Percentiles rank a stretch among this genome's conserved stretches.
phyloP scores from a whole-genome alignment of 1,284 basidiomycete genomes.

The Pyrrhoderma noxium region DNA sequence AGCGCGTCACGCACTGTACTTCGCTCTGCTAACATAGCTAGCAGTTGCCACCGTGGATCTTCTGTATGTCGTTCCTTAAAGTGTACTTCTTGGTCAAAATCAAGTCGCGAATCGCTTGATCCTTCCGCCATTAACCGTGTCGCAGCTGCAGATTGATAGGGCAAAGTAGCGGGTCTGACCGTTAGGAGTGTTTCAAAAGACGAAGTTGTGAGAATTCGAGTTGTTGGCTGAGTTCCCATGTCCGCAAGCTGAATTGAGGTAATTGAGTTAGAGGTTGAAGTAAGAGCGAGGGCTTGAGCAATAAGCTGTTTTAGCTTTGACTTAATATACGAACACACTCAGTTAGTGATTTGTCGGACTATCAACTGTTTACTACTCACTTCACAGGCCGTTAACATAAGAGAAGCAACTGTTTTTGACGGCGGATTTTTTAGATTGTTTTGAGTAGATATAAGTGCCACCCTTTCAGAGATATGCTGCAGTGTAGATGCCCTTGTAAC shows the following conservation, averaged over 20 bases:
- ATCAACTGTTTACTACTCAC: conserved; percentile 30
- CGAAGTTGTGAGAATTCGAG: conserved; percentile 49
- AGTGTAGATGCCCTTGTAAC: conserved; percentile 60
- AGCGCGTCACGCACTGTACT: conserved; percentile 61
- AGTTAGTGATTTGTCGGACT: neutral
- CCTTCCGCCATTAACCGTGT: conserved; percentile 53
- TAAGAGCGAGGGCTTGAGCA: conserved; percentile 67
- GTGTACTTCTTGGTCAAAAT: conserved; percentile 40
- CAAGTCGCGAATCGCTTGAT: conserved; percentile 46
- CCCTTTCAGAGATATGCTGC: conserved; percentile 71
- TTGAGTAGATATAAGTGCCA: conserved; percentile 74
- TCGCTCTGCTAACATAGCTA: conserved; percentile 64
- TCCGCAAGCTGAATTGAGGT: conserved; percentile 66
- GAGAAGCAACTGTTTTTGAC: conserved; percentile 50
- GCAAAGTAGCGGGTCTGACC: conserved; percentile 66
- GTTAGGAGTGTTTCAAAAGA: conserved; percentile 74
- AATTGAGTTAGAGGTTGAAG: conserved; percentile 66
- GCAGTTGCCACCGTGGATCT: conserved; percentile 66
- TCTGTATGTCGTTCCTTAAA: conserved; percentile 58
- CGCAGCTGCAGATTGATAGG: conserved; percentile 67
- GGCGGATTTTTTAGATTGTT: conserved; percentile 53
- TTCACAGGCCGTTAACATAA: conserved; percentile 73
- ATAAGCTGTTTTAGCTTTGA: conserved; percentile 77
- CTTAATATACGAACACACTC: conserved; percentile 29
- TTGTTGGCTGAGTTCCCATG: conserved; percentile 36